These are phyloP conservation scores for Malassezia japonica DNA, from an alignment of 1,284 basidiomycete species.

Conservation along the genomic window DNA sequence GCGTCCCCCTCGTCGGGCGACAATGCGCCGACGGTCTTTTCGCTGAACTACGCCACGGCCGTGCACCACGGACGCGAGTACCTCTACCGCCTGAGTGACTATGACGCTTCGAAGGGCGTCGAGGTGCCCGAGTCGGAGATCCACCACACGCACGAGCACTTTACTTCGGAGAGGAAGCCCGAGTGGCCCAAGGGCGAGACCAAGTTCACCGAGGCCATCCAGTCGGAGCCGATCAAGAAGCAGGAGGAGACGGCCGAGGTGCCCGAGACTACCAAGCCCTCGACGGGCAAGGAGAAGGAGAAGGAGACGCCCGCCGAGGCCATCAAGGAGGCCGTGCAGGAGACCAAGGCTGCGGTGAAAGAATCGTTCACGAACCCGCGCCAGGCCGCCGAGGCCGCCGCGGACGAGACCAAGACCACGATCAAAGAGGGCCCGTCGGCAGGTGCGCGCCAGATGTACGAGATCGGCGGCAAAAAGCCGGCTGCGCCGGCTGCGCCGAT, in stretches of 20 bases:
- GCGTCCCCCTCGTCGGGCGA: neutral
- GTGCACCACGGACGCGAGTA: neutral
- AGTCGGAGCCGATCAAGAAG: neutral
- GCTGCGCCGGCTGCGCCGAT: too few species aligned
- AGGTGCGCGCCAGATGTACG: too few species aligned
- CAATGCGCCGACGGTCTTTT: neutral
- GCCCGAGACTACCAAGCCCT: neutral
- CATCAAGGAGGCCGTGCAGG: neutral
- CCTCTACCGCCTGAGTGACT: neutral
- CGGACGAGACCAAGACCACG: too few species aligned
- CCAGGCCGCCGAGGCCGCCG: too few species aligned
- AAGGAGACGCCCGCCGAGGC: neutral
- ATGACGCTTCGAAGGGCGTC: neutral
- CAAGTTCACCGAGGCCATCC: conserved; percentile 4
- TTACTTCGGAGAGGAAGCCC: neutral
- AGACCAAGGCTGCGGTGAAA: too few species aligned
- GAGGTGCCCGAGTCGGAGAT: too few species aligned
- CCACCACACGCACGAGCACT: too few species aligned
- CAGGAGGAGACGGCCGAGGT: neutral
- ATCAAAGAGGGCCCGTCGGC: too few species aligned
- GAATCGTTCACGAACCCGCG: too few species aligned
- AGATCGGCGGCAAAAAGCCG: too few species aligned
- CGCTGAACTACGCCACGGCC: neutral
- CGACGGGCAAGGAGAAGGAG: neutral
- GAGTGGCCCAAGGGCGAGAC: neutral